These are phyloP conservation scores for Dichotomopilus funicola DNA, from an alignment of 2,329 filamentous ascomycete species.

Conservation along the genomic window DNA sequence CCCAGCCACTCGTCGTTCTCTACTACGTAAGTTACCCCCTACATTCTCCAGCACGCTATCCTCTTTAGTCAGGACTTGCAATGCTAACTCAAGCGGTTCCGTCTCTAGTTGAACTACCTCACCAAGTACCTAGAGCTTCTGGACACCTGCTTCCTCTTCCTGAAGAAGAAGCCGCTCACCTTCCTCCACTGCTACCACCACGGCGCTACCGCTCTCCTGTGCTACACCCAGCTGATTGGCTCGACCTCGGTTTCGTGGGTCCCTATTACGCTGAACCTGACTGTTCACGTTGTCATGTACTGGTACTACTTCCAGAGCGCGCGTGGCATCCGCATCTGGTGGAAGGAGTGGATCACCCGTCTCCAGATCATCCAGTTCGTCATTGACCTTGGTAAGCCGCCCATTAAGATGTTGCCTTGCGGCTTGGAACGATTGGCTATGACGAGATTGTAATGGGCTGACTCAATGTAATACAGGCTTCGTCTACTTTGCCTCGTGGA, in stretches of 20 bases:
- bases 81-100: neutral
- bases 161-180: constrained; percentile 99
- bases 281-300: constrained; percentile 98
- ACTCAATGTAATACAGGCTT: constrained; percentile 55
- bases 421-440: neutral
- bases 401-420: constrained; percentile 11
- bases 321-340: constrained; percentile 92
- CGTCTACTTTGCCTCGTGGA: constrained; percentile 99
- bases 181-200: constrained; percentile 99
- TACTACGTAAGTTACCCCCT: constrained; percentile 72
- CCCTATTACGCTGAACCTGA: constrained; percentile 83
- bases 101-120: constrained; percentile 20
- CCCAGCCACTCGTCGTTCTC: constrained; percentile 81
- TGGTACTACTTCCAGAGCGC: constrained; percentile 99
- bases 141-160: constrained; percentile 92
- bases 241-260: constrained; percentile 94
- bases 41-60: neutral
- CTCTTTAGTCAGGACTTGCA: too few species aligned
- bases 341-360: constrained; percentile 99
- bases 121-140: constrained; percentile 96
- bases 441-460: neutral
- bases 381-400: constrained; percentile 76
- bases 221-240: constrained; percentile 94
- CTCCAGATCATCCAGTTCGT: constrained; percentile 97
- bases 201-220: constrained; percentile 90